Percentiles rank a stretch among this genome's conserved stretches.
Evolutionary conservation across 345 rosid species (phyloP).

Genomic region (Gossypium longicalyx): DNA sequence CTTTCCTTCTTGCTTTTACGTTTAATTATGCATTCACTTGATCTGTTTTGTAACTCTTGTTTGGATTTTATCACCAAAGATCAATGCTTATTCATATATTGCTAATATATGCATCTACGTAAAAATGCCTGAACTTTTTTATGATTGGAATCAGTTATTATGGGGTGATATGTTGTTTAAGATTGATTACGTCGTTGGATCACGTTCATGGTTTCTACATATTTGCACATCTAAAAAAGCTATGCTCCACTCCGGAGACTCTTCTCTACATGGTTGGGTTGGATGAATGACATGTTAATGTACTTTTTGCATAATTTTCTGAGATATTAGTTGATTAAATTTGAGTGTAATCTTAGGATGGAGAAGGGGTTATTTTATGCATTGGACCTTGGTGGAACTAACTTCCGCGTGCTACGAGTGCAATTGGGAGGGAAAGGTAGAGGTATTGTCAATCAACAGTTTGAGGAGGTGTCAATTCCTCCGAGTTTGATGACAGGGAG

Average conservation of each 20-base stretch:
- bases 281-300: neutral
- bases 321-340: neutral
- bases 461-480: conserved; percentile 78
- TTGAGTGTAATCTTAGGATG: conserved; percentile 36
- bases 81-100: neutral
- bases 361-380: conserved; percentile 91
- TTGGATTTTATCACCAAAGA: neutral
- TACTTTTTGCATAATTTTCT: neutral
- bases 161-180: neutral
- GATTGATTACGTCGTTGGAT: neutral
- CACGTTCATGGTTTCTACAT: neutral
- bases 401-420: conserved; percentile 86
- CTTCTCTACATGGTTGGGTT: neutral
- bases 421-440: conserved; percentile 64
- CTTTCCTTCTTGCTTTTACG: neutral
- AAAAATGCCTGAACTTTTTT: neutral
- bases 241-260: neutral
- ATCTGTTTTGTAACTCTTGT: neutral
- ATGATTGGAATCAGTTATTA: neutral
- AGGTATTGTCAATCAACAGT: conserved; percentile 67
- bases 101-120: neutral
- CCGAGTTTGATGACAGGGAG: conserved; percentile 73
- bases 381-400: conserved; percentile 96
- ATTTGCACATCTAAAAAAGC: neutral
- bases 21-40: neutral